Base-by-base conservation (phyloP, 179 eudicot species). In the Drosera spatulata region DNA sequence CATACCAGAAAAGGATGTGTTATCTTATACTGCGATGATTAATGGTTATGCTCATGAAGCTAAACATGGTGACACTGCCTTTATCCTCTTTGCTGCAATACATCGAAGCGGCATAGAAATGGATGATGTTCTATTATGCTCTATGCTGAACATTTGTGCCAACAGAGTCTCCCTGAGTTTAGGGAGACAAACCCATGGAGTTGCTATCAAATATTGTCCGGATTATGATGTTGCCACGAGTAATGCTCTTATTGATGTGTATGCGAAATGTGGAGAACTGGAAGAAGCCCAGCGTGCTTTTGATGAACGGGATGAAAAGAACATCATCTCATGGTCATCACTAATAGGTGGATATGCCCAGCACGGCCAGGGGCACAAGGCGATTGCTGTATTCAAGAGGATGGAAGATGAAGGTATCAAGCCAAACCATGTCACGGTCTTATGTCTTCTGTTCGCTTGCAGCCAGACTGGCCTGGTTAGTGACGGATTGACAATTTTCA, bases 211-310 rank as follows among this genome's bases (percentile, higher is more conserved):
- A 57, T 63, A 39, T 64, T 69, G 66, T 40, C 61, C 77, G 7
- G 51, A 47, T 38, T 66, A 58, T 69, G 91, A 87, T 65, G 66
- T 73, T 15, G 80, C 83, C 55, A 66, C 73, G 75, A 67, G 77
- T 33, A 87, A 87, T 75, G 80, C 88, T 67, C 83, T 87, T n/a
- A 70, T 87, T 56, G 86, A 85, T 67, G 79, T 87, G 95, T 87
- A 82, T 69, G 78, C 88, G 58, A 82, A 85, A 73, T 76, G 83
- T 64, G 88, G 88, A 69, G 85, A 75, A 64, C 77, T 82, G 37
- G 72, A 68, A 58, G 82, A 75, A 63, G 83, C 83, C 56, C 64
- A 64, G 50, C 60, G 48, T 65, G 75, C 67, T 50, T 87, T 87
- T 60, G 51, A 66, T 54, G 73, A 61, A 40, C 78, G 80, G 83